Evolutionary conservation across 768 basidiomycete species (phyloP).

Genomic region (Clitopilus passeckerianus): DNA sequence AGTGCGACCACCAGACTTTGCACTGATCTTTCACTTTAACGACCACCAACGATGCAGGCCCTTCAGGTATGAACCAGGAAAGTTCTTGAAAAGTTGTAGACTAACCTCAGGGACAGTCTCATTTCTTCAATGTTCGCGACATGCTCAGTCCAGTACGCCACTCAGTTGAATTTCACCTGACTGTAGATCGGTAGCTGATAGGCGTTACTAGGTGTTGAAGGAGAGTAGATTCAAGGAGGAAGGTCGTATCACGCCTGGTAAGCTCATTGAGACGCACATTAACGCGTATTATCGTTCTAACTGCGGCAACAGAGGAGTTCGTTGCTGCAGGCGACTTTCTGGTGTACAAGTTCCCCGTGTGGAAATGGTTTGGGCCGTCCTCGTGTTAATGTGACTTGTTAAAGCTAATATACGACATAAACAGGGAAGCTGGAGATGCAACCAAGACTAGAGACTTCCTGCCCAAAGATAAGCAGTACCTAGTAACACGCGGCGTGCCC

Average conservation of each 20-base stretch:
- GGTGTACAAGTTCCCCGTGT: constrained; percentile 96
- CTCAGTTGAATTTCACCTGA: constrained; percentile 10
- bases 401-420: background rate
- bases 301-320: constrained; percentile 73
- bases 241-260: constrained; percentile 92
- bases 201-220: constrained; percentile 68
- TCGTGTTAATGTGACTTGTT: background rate
- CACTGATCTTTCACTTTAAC: background rate
- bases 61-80: constrained; percentile 13
- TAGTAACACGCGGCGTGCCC: constrained; percentile 93
- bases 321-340: constrained; percentile 97
- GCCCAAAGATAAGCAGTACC: constrained; percentile 94
- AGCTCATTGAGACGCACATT: constrained; percentile 14
- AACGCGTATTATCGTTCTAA: constrained; percentile 15
- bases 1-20: background rate
- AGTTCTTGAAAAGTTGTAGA: background rate
- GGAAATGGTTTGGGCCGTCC: constrained; percentile 73
- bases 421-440: constrained; percentile 90
- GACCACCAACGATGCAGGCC: constrained; percentile 11
- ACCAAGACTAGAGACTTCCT: constrained; percentile 87
- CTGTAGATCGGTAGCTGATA: constrained; percentile 26
- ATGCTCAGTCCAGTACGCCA: constrained; percentile 76
- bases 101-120: constrained; percentile 50
- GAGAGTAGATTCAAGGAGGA: constrained; percentile 99
- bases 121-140: constrained; percentile 91